Percentiles rank a stretch among this genome's conserved stretches.
Evolutionary conservation across 2,329 filamentous ascomycete genomes (phyloP).

Genomic region (Pezicula rhizophila): DNA sequence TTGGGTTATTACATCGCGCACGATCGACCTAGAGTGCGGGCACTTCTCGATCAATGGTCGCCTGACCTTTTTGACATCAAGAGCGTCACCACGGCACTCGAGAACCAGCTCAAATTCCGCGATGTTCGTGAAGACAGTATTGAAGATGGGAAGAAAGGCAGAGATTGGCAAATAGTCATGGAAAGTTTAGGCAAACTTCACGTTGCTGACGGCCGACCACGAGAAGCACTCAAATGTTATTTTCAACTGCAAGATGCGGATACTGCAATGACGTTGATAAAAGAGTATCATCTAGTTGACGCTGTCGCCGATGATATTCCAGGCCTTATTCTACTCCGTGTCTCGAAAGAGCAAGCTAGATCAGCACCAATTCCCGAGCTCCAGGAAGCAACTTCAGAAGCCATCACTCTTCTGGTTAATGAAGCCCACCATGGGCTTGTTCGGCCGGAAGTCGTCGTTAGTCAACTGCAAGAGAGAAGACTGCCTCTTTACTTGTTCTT

Average conservation of each 20-base stretch:
- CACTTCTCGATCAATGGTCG: conserved; percentile 78
- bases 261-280: conserved; percentile 77
- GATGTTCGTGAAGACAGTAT: conserved; percentile 71
- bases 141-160: conserved; percentile 63
- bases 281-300: conserved; percentile 83
- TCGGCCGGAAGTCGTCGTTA: conserved; percentile 68
- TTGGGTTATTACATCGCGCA: conserved; percentile 81
- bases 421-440: conserved; percentile 88
- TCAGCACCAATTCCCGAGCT: conserved; percentile 64
- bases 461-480: conserved; percentile 64
- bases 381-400: conserved; percentile 73
- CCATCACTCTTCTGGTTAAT: conserved; percentile 79
- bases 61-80: conserved; percentile 76
- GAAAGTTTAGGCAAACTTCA: conserved; percentile 80
- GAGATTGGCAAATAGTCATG: conserved; percentile 87
- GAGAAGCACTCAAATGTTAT: conserved; percentile 82
- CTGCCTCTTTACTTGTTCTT: conserved; percentile 79
- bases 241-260: conserved; percentile 90
- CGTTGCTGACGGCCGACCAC: conserved; percentile 71
- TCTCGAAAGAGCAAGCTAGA: conserved; percentile 63
- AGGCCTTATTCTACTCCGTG: conserved; percentile 79
- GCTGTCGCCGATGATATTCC: conserved; percentile 85
- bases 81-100: conserved; percentile 69
- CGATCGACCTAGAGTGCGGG: conserved; percentile 69
- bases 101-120: conserved; percentile 73